Evolutionary conservation across 768 basidiomycete species (phyloP), one percentile per base, ranked within the genome.

Genomic region (Trametes cinnabarina): DNA sequence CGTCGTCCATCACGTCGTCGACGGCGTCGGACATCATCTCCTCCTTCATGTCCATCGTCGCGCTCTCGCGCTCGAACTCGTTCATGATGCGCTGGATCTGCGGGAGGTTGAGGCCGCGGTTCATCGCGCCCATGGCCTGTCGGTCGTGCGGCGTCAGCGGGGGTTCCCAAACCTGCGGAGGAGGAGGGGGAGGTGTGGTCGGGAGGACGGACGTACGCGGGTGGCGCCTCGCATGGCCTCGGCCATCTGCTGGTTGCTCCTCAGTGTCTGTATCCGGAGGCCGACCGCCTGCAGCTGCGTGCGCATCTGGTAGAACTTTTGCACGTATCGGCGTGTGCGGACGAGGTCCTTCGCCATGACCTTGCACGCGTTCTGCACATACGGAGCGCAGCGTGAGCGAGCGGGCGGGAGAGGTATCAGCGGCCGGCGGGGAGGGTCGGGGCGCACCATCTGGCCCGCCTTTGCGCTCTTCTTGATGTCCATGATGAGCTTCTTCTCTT

Each of bases 11-110:
- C 47, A 90, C 95, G 66, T 98, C 96, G 73, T 98, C 97, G 15
- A 98, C 90, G 14, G 94, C 90, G 60, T 98, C 97, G 20, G 91
- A 92, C 97, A 98, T 99, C 92, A 98, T 98, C 72, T 97, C 96
- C 74, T 98, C 97, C 72, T 98, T 99, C 97, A 99, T 98, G 74
- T 99, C 97, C 97, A 99, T 99, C 75, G 88, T 93, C 4, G 93
- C 86, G 65, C 90, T 96, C 75, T 99, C 97, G 68, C 86, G 89
- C 77, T 99, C 97, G 67, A 99, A 99, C 44, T 99, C 96, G 66
- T 87, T 92, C 92, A 99, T 95, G 69, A 98, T 98, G 51, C 86
- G 84, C 71, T 94, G 92, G 58, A 99, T 98, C 60, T 85, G 84
- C 15, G 97, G 97, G 15, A 98, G 82, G 73, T 99, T 98, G 61